Evolutionary conservation across 228 moss, liverwort and hornwort species (phyloP).

Genomic region (Sphagnum magellanicum): DNA sequence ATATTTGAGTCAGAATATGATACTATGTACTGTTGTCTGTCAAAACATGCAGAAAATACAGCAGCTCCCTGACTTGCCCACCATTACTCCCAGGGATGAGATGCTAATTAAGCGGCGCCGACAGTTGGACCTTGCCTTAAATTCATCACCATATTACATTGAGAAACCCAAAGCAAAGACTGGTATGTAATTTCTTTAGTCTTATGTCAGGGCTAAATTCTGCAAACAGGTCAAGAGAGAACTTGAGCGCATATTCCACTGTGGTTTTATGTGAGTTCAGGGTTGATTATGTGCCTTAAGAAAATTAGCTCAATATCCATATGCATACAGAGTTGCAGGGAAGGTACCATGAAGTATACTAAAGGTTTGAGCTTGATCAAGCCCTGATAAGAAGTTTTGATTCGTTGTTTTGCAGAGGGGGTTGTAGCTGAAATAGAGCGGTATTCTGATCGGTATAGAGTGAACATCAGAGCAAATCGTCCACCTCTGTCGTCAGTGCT

Average conservation of each 20-base stretch:
- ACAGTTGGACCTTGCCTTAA: constrained; percentile 77
- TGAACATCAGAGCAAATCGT: constrained; percentile 62
- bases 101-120: constrained; percentile 60
- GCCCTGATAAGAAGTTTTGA: too few species aligned
- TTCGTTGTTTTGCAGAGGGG: constrained; percentile 33
- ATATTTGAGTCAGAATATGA: constrained; percentile 4
- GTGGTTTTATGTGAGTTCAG: too few species aligned
- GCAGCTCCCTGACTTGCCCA: constrained; percentile 64
- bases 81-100: constrained; percentile 52
- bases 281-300: too few species aligned
- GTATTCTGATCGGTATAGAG: constrained; percentile 87
- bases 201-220: too few species aligned
- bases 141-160: constrained; percentile 87
- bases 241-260: too few species aligned
- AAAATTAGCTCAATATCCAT: too few species aligned
- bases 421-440: constrained; percentile 79
- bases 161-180: constrained; percentile 60
- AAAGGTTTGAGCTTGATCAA: too few species aligned
- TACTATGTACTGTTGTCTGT: constrained; percentile 7
- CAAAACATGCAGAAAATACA: constrained; percentile 43
- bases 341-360: too few species aligned
- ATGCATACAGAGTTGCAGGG: too few species aligned
- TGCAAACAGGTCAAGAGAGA: too few species aligned
- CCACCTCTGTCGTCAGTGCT: constrained; percentile 76
- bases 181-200: constrained; percentile 18